Percentiles rank a stretch among this genome's conserved stretches.
phyloP scores from a whole-genome alignment of 2,329 filamentous ascomycete species.

The Epichloe sibirici region DNA sequence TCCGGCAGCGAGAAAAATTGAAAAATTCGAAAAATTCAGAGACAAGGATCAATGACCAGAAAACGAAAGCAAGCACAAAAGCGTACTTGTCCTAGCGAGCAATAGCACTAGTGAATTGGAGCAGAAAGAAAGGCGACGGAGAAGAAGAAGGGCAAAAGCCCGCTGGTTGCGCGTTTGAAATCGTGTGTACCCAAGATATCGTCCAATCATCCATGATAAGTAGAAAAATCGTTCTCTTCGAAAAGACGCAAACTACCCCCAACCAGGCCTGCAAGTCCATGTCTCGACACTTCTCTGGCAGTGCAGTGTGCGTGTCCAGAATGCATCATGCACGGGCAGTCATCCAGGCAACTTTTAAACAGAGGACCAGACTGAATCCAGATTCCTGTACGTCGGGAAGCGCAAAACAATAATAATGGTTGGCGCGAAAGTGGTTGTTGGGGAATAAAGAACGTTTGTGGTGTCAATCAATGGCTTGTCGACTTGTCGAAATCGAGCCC shows the following conservation, averaged over 20 bases:
- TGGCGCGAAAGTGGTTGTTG: neutral
- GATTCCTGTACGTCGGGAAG: neutral
- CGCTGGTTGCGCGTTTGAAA: neutral
- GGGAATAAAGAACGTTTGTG: neutral
- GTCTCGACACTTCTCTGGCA: neutral
- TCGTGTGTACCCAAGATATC: neutral
- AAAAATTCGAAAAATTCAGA: neutral
- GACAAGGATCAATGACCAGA: neutral
- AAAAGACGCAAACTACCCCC: neutral
- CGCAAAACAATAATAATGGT: neutral
- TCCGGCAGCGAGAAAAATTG: neutral
- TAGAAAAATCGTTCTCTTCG: neutral
- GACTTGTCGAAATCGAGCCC: slow-evolving; percentile 1
- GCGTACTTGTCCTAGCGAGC: no score
- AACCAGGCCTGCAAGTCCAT: neutral
- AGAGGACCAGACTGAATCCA: neutral
- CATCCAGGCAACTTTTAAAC: neutral
- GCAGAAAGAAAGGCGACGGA: neutral
- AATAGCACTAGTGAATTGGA: neutral
- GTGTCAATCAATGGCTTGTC: neutral
- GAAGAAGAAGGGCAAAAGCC: neutral
- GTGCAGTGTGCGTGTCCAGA: neutral
- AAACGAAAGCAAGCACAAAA: neutral
- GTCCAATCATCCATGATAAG: neutral
- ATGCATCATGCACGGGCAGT: neutral